Evolutionary conservation across 108 stramenopile species (phyloP).

Genomic region (Fistulifera solaris): DNA sequence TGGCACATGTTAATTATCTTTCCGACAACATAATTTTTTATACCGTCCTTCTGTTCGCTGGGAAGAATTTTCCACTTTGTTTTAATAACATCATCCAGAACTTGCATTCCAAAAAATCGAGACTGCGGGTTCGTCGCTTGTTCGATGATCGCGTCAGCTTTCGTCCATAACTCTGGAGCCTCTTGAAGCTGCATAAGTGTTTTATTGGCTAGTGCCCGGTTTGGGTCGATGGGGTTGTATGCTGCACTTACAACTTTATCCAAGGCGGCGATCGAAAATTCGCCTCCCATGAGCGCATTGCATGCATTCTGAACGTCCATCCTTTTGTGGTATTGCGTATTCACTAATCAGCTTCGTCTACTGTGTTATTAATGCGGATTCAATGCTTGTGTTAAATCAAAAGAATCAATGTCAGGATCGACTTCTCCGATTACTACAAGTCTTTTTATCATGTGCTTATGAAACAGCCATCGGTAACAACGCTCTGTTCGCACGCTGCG

Average conservation of each 20-base stretch:
- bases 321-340: too few relatives aligned
- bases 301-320: too few relatives aligned
- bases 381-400: too few relatives aligned
- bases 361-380: too few relatives aligned
- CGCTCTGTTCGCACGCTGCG: too few relatives aligned
- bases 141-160: slow-evolving; percentile 85
- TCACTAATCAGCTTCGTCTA: too few relatives aligned
- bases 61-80: slow-evolving; percentile 89
- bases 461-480: too few relatives aligned
- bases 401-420: too few relatives aligned
- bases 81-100: slow-evolving; percentile 82
- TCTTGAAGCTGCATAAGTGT: slow-evolving; percentile 88
- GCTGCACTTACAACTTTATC: slow-evolving; percentile 76
- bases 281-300: slow-evolving; percentile 9
- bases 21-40: slow-evolving; percentile 93
- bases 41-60: slow-evolving; percentile 89
- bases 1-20: slow-evolving; percentile 88
- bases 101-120: slow-evolving; percentile 81
- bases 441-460: too few relatives aligned
- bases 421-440: too few relatives aligned
- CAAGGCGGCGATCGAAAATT: slow-evolving; percentile 78
- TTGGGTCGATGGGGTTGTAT: slow-evolving; percentile 72
- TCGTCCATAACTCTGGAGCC: slow-evolving; percentile 67
- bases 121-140: slow-evolving; percentile 67
- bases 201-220: slow-evolving; percentile 77